Evolutionary conservation across 108 stramenopile genomes (phyloP), one percentile per base, ranked within the genome.

Genomic region (Asterionellopsis glacialis): DNA sequence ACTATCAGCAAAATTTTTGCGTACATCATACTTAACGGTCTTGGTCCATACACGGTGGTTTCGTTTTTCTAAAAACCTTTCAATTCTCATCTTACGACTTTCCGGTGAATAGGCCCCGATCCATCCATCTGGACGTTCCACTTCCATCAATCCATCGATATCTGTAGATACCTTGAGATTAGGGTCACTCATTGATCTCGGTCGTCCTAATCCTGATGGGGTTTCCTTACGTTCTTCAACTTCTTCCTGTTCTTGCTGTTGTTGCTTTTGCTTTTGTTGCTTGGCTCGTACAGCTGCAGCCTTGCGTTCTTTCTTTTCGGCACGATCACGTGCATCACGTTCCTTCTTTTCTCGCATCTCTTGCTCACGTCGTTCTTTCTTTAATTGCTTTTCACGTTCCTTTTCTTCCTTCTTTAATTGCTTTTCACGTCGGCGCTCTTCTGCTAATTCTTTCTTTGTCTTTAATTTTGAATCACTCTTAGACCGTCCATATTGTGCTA

Each of bases 1-100:
- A 61, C 91, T 91, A 69, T 98, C 97, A 11, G 98, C 98, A 71
- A 99, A 97, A 61, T 96, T 97, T 70, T 99, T 98, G n/a, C 98
- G 76, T 9, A 96, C 95, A 66, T 96, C 97, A 72, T 99, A 99
- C 72, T 97, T 97, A 19, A 99, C 96, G 63, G 88, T 96, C 66
- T 96, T 94, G 59, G 89, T 90, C 98, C 98, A 99, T 16, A 96
- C 92, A 41, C 98, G 87, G 45, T 92, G 80, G 51, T 93, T 81
- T 38, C 97, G 69, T 73, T 98, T 99, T 64, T 90, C 88, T 55
- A 96, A 58, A 76, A 98, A 99, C 25, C 84, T 73, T 44, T 86
- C 85, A 33, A 99, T 81, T 40, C 97, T 74, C 41, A 88, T 70
- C 49, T 85, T 83, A 14, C 98, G 83, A 24, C 85, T 84, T 50